A percentile compares a stretch with the other conserved stretches of the same genome.
These are phyloP conservation scores for Dactylorhiza incarnata DNA, from an alignment of 106 monocot species.

Conservation along the genomic window DNA sequence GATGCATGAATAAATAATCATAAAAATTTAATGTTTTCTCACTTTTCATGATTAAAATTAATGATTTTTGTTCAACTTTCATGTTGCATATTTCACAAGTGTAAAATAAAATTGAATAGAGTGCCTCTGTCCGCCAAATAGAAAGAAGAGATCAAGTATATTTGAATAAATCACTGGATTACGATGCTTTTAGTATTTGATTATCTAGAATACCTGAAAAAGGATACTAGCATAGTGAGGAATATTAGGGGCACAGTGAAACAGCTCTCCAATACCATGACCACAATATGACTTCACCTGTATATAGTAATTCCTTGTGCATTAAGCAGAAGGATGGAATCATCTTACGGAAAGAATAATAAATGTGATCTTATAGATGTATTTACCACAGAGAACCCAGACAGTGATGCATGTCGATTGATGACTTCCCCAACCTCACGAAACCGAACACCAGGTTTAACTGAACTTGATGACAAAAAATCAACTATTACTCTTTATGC, in stretches of 20 bases:
- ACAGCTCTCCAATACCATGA: conserved; percentile 98
- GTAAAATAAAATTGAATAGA: not conserved
- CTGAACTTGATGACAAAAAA: conserved; percentile 29
- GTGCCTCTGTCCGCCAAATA: not conserved
- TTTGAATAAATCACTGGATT: not conserved
- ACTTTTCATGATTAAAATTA: not conserved
- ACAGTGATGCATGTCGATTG: conserved; percentile 87
- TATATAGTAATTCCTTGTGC: not conserved
- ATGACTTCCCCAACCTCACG: conserved; percentile 98
- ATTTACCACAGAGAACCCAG: conserved; percentile 93
- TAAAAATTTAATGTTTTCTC: too few relatives aligned
- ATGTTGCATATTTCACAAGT: not conserved
- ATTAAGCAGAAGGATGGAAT: not conserved
- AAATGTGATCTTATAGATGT: not conserved
- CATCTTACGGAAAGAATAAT: not conserved
- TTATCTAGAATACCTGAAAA: not conserved
- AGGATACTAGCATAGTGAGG: conserved; percentile 99
- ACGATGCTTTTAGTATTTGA: not conserved
- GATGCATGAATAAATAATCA: too few relatives aligned
- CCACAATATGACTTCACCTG: conserved; percentile 99
- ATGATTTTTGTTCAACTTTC: not conserved
- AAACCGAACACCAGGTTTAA: conserved; percentile 97
- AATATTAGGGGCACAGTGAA: conserved; percentile 97
- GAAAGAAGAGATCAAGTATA: not conserved
- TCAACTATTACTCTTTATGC: not conserved